These are phyloP conservation scores for Zea luxurians DNA, from an alignment of 176 grass and related monocot species.

Conservation along the genomic window DNA sequence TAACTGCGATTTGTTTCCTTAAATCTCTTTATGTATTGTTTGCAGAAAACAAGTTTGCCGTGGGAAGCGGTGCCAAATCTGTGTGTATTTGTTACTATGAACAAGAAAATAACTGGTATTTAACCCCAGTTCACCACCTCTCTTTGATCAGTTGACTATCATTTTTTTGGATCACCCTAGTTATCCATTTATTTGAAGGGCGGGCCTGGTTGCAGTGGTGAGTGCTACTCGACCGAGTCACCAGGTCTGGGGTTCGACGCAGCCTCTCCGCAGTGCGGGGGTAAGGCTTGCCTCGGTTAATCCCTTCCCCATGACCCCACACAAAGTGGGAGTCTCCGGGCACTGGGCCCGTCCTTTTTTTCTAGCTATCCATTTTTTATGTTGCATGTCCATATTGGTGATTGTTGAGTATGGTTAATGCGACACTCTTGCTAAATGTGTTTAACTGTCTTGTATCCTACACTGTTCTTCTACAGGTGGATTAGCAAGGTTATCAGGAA, in stretches of 20 bases:
- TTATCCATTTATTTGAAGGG: not conserved
- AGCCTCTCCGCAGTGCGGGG: too few species aligned
- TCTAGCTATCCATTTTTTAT: too few species aligned
- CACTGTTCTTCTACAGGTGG: conserved; percentile 63
- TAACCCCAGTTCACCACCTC: not conserved
- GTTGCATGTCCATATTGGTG: not conserved
- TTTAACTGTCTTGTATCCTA: conserved; percentile 35
- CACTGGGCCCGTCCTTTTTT: too few species aligned
- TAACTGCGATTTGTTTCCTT: not conserved
- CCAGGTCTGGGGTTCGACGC: too few species aligned
- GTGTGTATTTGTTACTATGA: conserved; percentile 98
- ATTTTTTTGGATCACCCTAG: conserved; percentile 12
- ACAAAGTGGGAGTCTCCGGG: too few species aligned
- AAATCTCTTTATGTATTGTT: conserved; percentile 34
- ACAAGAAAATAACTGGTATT: conserved; percentile 96
- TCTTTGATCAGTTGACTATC: conserved; percentile 7
- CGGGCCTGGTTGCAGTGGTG: too few species aligned
- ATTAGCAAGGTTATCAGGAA: conserved; percentile 97
- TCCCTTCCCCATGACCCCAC: too few species aligned
- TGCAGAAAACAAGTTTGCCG: conserved; percentile 98
- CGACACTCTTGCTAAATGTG: not conserved
- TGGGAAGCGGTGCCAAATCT: conserved; percentile 98
- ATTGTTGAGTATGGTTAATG: not conserved
- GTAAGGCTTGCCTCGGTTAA: too few species aligned
- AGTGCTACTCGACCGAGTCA: too few species aligned